A percentile compares a stretch with the other conserved stretches of the same genome.
phyloP scores from a whole-genome alignment of 176 grass and related monocot species.

The Bothriochloa decipiens region DNA sequence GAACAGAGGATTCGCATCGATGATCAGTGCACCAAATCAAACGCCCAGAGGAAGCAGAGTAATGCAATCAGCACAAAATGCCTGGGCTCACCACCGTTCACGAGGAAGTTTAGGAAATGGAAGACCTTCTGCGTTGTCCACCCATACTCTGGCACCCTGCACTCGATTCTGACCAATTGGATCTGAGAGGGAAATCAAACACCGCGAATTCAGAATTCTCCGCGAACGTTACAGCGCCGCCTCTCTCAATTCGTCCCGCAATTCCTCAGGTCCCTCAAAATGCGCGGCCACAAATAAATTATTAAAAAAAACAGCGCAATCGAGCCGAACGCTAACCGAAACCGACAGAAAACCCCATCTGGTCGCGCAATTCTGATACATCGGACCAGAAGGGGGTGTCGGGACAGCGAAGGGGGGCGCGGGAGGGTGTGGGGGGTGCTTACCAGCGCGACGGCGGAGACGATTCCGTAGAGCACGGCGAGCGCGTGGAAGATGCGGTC shows the following conservation, averaged over 20 bases:
- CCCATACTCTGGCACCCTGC: conserved; percentile 94
- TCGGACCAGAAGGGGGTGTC: not conserved
- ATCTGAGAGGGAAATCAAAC: conserved; percentile 52
- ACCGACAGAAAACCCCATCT: not conserved
- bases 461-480: conserved; percentile 68
- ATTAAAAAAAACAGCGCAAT: not conserved
- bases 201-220: not conserved
- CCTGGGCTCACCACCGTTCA: conserved; percentile 77
- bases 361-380: conserved; percentile 15
- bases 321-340: not conserved
- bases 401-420: not conserved
- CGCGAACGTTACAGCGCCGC: not conserved
- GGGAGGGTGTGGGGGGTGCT: not conserved
- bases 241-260: not conserved
- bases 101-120: conserved; percentile 96
- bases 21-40: conserved; percentile 29
- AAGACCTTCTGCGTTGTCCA: conserved; percentile 99
- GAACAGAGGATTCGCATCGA: not conserved
- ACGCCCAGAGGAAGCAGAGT: not conserved
- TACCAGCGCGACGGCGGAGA: conserved; percentile 81
- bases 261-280: conserved; percentile 7
- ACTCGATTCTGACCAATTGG: conserved; percentile 99
- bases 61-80: not conserved
- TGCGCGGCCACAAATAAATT: not conserved
- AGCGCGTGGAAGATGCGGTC: conserved; percentile 86